Conservation (phyloP, 2,329 filamentous ascomycete species). For the Trichoderma koningii region DNA sequence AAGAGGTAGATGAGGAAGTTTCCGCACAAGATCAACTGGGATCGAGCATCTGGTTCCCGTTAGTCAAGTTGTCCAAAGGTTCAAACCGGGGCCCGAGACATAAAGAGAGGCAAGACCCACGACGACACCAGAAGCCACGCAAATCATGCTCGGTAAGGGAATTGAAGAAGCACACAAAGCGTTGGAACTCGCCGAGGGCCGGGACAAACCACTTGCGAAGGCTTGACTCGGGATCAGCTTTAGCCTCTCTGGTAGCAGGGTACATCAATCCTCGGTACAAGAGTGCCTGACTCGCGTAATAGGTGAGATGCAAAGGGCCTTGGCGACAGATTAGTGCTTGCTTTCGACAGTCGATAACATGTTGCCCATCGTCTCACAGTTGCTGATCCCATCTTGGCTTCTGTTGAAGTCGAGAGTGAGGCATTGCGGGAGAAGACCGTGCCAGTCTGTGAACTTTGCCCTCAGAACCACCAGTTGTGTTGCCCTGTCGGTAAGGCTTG, state of each 20-base stretch:
- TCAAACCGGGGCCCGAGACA: neutral
- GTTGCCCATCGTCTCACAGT: slow-evolving; percentile 30
- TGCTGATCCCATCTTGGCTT: slow-evolving; percentile 31
- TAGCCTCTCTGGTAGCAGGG: slow-evolving; percentile 47
- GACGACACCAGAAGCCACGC: slow-evolving; percentile 48
- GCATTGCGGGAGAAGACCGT: slow-evolving; percentile 42
- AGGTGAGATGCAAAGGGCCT: slow-evolving; percentile 47
- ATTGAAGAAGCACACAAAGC: slow-evolving; percentile 44
- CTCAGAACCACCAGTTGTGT: slow-evolving; percentile 34
- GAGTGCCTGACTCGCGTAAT: slow-evolving; percentile 46
- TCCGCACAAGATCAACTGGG: slow-evolving; percentile 50
- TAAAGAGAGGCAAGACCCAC: slow-evolving; percentile 37
- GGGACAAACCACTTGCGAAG: slow-evolving; percentile 41
- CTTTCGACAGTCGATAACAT: no score
- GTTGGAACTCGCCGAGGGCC: slow-evolving; percentile 42
- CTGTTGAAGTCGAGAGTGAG: slow-evolving; percentile 34
- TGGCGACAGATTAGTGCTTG: neutral
- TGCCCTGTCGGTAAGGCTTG: slow-evolving; percentile 29
- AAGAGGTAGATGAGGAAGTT: slow-evolving; percentile 54
- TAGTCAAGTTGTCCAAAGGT: neutral
- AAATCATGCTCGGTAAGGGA: slow-evolving; percentile 41
- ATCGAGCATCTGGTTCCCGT: slow-evolving; percentile 38
- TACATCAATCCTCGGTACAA: slow-evolving; percentile 49
- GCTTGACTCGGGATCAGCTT: slow-evolving; percentile 41
- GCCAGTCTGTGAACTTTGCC: slow-evolving; percentile 41